Evolutionary conservation across 2,329 filamentous ascomycete species (phyloP), one percentile per base, ranked within the genome.

Genomic region (Aurifilum marmelostoma): DNA sequence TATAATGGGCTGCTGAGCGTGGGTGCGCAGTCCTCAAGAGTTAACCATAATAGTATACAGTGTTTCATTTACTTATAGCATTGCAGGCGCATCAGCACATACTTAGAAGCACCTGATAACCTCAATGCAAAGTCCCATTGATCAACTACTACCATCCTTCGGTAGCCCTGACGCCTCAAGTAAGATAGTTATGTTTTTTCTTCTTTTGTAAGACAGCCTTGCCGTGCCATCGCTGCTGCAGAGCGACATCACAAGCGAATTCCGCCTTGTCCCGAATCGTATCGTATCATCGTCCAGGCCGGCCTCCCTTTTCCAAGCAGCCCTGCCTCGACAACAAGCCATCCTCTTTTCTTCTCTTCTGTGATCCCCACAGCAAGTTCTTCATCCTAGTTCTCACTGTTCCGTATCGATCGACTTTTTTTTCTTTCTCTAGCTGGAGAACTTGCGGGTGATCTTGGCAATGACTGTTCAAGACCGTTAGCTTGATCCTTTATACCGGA

Each of bases 381-480:
- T 4, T n/a, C 32, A 18, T 32, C 12, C 54, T 29, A 32, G 39
- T 21, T 65, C 24, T 39, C 21, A 21, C 32, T 14, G 6, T 43
- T 43, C 27, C 27, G 6, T 32, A 1, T 12, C 27, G 12, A 21
- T 67, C 56, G 61, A 3, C 18, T 18, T 18, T 43, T 39, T 39
- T 6, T 37, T 37, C 34, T 9, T 37, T 11, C 65, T 72, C 80
- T 87, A 88, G 83, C 84, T 87, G 68, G 88, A 89, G 87, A 97
- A 97, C 82, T 91, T 91, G 83, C 94, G 91, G 76, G 94, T 97
- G 78, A 97, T 84, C 87, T 97, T 97, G 81, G 94, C 94, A 80
- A 97, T 96, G 80, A 97, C 94, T 97, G 58, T 76, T 64, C n/a
- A 60, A 37, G 56, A 9, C 47, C 65, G 70, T 76, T 68, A 76